Evolutionary conservation across 2,329 filamentous ascomycete genomes (phyloP), one percentile per base, ranked within the genome.

Genomic region (Akanthomyces muscarius): DNA sequence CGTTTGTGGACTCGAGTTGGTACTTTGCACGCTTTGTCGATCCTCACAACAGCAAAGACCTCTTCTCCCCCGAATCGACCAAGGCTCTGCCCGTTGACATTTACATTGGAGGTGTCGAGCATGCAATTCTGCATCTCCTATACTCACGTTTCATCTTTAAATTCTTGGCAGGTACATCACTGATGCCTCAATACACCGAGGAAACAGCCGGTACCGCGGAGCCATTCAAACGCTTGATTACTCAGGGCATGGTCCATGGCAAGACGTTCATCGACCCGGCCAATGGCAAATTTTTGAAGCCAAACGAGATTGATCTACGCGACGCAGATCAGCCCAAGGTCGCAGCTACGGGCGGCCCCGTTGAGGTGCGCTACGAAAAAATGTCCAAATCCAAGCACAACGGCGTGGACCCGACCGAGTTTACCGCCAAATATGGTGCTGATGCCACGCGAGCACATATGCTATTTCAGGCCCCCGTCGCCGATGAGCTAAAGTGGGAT

Each of bases 301-400:
- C 90, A 0, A 82, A 87, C 18, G 91, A 96, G 73, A 81, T 96
- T 16, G 87, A 93, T 66, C 69, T 88, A 5, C 80, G 78, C 4
- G 80, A 84, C 47, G 78, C 83, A 0, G 76, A 78, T 0, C 76
- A 77, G 14, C 89, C 89, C 1, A 78, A 80, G 61, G 83, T 95
- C n/a, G 80, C 80, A 21, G 80, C 82, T 0, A 89, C 86, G 0
- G 85, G 86, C 4, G 76, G 83, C 54, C 69, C 71, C 0, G 86
- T 89, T 1, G 83, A 78, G 33, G 75, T 92, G 21, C 87, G 85
- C 1, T 96, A 84, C 69, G 92, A 96, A 73, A 97, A 97, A 73
- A 97, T 97, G 92, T 95, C 90, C 45, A 97, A 97, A 77, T 96
- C 91, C 70, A 97, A 97, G 75, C 83, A 95, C 77, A 97, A 97